Conservation (phyloP, 306 rosid species). For the Senna siamea region DNA sequence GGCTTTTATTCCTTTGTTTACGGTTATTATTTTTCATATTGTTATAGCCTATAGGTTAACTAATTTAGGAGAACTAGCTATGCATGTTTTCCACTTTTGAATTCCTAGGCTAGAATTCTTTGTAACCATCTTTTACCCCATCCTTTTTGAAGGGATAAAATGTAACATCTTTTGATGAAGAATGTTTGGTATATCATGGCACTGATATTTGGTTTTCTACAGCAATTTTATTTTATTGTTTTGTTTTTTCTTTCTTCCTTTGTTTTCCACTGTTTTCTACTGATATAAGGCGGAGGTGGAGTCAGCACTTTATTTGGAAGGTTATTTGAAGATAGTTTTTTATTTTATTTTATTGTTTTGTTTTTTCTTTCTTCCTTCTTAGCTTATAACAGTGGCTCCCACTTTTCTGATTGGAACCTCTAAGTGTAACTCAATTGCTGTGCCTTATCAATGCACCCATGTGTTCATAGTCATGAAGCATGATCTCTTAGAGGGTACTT, state of each 20-base stretch:
- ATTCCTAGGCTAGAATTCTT: slow-evolving; percentile 44
- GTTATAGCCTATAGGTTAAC: slow-evolving; percentile 36
- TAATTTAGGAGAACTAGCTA: slow-evolving; percentile 46
- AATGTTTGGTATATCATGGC: slow-evolving; percentile 39
- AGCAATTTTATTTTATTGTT: slow-evolving; percentile 16
- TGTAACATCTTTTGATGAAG: slow-evolving; percentile 53
- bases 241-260: too few relatives aligned
- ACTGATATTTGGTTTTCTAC: slow-evolving; percentile 35
- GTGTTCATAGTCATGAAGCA: neutral
- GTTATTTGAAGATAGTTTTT: slow-evolving; percentile 31
- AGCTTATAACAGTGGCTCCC: neutral
- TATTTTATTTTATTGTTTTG: neutral
- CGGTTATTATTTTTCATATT: slow-evolving; percentile 44
- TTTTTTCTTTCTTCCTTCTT: slow-evolving; percentile 4
- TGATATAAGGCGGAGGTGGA: slow-evolving; percentile 36
- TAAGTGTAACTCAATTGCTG: slow-evolving; percentile 7
- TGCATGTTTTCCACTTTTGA: slow-evolving; percentile 40
- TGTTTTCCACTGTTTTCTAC: too few relatives aligned
- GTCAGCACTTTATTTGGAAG: slow-evolving; percentile 22
- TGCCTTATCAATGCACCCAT: slow-evolving; percentile 7
- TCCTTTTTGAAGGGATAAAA: slow-evolving; percentile 48
- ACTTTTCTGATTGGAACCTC: slow-evolving; percentile 15
- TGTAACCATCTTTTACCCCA: slow-evolving; percentile 46
- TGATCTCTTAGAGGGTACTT: slow-evolving; percentile 2
- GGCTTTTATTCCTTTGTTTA: slow-evolving; percentile 34